phyloP scores from a whole-genome alignment of 73 alveolate species.

The Paraurostyla sp. region DNA sequence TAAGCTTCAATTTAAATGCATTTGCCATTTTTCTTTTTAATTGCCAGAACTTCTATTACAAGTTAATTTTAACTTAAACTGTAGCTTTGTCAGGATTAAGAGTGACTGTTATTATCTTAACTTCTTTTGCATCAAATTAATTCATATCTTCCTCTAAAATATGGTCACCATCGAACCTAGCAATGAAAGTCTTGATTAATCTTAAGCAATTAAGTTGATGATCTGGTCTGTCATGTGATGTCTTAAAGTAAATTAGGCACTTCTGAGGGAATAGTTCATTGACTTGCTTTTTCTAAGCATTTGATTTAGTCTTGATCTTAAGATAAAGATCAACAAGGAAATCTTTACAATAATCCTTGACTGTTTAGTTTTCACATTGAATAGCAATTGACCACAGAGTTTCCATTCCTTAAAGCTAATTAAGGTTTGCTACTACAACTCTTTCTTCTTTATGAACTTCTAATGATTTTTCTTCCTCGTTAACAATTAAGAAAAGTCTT shows the following conservation, averaged over 20 bases:
- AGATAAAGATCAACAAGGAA: slow-evolving; percentile 68
- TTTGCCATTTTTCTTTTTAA: slow-evolving; percentile 59
- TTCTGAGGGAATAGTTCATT: slow-evolving; percentile 49
- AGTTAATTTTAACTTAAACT: neutral
- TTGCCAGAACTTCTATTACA: slow-evolving; percentile 50
- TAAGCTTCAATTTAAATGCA: slow-evolving; percentile 54
- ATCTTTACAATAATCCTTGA: slow-evolving; percentile 50
- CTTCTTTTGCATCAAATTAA: slow-evolving; percentile 4
- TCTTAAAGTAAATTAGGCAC: slow-evolving; percentile 37
- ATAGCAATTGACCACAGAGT: slow-evolving; percentile 64
- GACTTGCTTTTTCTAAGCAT: slow-evolving; percentile 2
- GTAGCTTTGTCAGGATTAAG: slow-evolving; percentile 36
- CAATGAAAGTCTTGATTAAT: slow-evolving; percentile 54
- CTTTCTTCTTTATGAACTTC: slow-evolving; percentile 53
- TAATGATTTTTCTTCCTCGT: slow-evolving; percentile 32
- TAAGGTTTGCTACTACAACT: neutral
- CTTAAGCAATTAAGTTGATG: slow-evolving; percentile 59
- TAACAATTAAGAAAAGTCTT: slow-evolving; percentile 56
- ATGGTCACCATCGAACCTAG: slow-evolving; percentile 75
- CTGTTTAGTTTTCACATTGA: slow-evolving; percentile 37
- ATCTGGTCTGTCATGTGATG: slow-evolving; percentile 38
- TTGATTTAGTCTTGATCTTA: slow-evolving; percentile 3
- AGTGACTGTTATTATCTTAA: slow-evolving; percentile 16
- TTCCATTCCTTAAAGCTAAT: slow-evolving; percentile 51
- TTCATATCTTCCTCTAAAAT: slow-evolving; percentile 47